A percentile compares a stretch with the other conserved stretches of the same genome.
Evolutionary conservation across 345 rosid species (phyloP).

Genomic region (Populus euphratica): DNA sequence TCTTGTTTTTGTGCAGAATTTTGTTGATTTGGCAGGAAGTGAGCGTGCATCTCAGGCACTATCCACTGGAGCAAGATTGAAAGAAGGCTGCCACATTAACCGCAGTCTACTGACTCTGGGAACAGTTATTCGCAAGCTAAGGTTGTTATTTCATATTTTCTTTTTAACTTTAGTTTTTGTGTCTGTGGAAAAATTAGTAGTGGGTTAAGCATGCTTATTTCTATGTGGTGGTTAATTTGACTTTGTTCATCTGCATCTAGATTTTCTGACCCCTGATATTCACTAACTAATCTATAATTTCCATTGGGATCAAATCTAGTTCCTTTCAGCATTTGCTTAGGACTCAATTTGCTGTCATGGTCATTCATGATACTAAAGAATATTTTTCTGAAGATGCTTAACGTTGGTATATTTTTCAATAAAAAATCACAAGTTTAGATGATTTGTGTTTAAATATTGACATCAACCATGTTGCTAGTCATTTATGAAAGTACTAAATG

Average conservation of each 20-base stretch:
- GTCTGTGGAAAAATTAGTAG: background rate
- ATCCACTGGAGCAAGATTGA: conserved; percentile 84
- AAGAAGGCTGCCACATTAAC: conserved; percentile 97
- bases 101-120: conserved; percentile 91
- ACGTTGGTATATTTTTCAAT: too few species aligned
- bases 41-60: conserved; percentile 93
- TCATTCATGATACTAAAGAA: background rate
- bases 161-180: background rate
- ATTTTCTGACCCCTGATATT: background rate
- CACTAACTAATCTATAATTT: background rate
- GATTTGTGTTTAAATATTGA: background rate
- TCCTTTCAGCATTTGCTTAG: background rate
- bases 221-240: background rate
- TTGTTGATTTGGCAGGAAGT: conserved; percentile 95
- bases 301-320: background rate
- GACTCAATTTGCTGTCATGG: background rate
- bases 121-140: conserved; percentile 93
- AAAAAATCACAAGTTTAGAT: background rate
- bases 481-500: background rate
- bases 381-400: background rate
- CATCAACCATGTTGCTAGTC: background rate
- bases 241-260: background rate
- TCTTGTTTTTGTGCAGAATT: conserved; percentile 54
- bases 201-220: background rate
- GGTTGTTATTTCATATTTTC: conserved; percentile 37